A percentile compares a stretch with the other conserved stretches of the same genome.
Evolutionary conservation across 2,329 filamentous ascomycete genomes (phyloP).

Genomic region (Colletotrichum echinochloae): DNA sequence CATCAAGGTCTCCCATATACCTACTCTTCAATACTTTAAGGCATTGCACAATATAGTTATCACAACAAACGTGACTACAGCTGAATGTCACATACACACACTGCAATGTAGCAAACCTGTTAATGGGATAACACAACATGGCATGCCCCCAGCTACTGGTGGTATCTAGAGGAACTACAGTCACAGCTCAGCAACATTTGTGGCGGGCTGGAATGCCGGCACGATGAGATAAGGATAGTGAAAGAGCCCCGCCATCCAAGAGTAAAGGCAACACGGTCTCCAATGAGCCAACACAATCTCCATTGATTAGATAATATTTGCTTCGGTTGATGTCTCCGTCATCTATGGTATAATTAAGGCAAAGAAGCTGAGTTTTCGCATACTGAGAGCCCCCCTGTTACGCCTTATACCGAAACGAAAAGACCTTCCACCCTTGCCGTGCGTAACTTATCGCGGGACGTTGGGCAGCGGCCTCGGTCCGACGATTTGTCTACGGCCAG

Average conservation of each 20-base stretch:
- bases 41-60: background rate
- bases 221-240: background rate
- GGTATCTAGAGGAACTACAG: too few relatives aligned
- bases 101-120: too few relatives aligned
- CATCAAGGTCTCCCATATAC: background rate
- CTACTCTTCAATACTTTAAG: background rate
- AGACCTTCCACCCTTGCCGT: background rate
- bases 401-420: conserved; percentile 10
- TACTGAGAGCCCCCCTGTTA: conserved; percentile 1
- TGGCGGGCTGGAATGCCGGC: background rate
- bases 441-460: conserved; percentile 13
- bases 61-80: too few relatives aligned
- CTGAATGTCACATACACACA: too few relatives aligned
- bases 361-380: background rate
- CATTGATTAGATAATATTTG: conserved; percentile 1
- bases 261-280: background rate
- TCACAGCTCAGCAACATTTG: too few relatives aligned
- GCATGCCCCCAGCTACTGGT: too few relatives aligned
- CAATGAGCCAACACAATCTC: background rate
- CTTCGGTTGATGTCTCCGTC: background rate
- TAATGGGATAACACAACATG: too few relatives aligned
- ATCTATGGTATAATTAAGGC: background rate
- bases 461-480: conserved; percentile 76
- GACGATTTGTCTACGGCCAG: conserved; percentile 81
- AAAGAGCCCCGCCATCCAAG: background rate